phyloP scores from a whole-genome alignment of 345 rosid species.

The Lagerstroemia speciosa region DNA sequence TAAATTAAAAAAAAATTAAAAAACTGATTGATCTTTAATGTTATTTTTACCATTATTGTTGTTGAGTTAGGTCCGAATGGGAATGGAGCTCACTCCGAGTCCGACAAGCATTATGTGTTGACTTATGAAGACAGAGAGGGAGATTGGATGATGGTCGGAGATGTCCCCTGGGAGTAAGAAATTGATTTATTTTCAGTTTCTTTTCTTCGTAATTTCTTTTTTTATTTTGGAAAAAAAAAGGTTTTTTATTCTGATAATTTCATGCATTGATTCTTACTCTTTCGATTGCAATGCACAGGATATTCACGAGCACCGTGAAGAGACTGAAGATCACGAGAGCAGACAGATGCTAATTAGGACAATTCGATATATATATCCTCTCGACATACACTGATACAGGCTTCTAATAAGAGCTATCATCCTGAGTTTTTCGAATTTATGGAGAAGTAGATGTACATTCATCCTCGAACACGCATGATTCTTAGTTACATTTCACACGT shows the following conservation, averaged over 20 bases:
- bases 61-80: constrained; percentile 13
- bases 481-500: too few species aligned
- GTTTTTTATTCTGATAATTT: background rate
- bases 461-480: too few species aligned
- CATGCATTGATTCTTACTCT: background rate
- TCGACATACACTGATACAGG: too few species aligned
- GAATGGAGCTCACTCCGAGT: background rate
- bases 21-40: too few species aligned
- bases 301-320: constrained; percentile 36
- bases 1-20: too few species aligned
- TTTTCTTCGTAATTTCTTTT: background rate
- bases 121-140: constrained; percentile 57
- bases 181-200: background rate
- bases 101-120: constrained; percentile 17
- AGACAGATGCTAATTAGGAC: constrained; percentile 20
- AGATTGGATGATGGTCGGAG: constrained; percentile 65
- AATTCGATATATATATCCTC: background rate
- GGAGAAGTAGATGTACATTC: too few species aligned
- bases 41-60: too few species aligned
- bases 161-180: constrained; percentile 60
- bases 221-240: background rate
- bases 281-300: constrained; percentile 10
- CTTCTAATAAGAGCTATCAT: too few species aligned
- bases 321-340: constrained; percentile 45
- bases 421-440: too few species aligned